Percentiles rank a stretch among this genome's conserved stretches.
Conservation (phyloP, 106 monocot genomes). For the Acorus gramineus region DNA sequence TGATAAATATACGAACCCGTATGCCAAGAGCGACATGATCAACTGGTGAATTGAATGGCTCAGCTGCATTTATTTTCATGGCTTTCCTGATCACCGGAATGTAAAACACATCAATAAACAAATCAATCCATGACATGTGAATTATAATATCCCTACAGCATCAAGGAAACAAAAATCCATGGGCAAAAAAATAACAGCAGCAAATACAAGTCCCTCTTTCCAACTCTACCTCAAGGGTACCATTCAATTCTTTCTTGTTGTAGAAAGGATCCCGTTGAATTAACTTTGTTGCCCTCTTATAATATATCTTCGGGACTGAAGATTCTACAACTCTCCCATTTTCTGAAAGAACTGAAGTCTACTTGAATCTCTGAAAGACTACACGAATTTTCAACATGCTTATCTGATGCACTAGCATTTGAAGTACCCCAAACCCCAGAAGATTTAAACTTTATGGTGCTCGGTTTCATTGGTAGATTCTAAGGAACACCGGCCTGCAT, state of each 20-base stretch:
- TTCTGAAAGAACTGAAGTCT: conserved; percentile 11
- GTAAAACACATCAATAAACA: conserved; percentile 14
- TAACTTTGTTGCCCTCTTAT: conserved; percentile 15
- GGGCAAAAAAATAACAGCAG: too few species aligned
- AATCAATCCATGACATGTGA: background rate
- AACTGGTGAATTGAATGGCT: conserved; percentile 84
- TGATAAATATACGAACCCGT: conserved; percentile 69
- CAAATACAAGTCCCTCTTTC: too few species aligned
- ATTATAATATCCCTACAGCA: too few species aligned
- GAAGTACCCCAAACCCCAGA: conserved; percentile 27
- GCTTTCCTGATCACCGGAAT: conserved; percentile 89
- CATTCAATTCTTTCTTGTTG: conserved; percentile 55
- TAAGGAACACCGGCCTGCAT: too few species aligned
- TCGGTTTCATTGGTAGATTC: conserved; percentile 66
- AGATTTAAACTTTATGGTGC: conserved; percentile 80
- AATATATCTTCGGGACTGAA: conserved; percentile 16
- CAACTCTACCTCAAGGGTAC: conserved; percentile 45
- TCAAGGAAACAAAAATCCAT: too few species aligned
- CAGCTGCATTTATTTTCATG: conserved; percentile 99
- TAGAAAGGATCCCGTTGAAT: conserved; percentile 23
- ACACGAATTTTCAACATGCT: conserved; percentile 13
- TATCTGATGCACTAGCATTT: conserved; percentile 17
- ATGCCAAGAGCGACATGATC: conserved; percentile 87
- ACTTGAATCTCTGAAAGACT: conserved; percentile 17
- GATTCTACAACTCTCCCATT: conserved; percentile 23